Evolutionary conservation across 805 yeast genomes (phyloP).

Genomic region (Schwanniomyces pseudopolymorphus): DNA sequence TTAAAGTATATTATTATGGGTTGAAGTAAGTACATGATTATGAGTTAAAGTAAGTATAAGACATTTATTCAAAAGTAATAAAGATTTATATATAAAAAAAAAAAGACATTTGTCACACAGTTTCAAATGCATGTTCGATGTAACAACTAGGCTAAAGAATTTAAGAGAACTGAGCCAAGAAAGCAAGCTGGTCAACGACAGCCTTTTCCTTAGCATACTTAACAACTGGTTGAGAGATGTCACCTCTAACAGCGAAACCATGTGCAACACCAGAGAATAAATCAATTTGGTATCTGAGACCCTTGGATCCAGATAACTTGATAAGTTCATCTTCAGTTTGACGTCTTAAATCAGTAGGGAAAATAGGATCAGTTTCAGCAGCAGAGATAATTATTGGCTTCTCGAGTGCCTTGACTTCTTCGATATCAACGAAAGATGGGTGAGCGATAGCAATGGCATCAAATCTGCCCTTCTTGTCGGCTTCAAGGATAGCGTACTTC

Average conservation of each 20-base stretch:
- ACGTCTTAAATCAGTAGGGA: constrained; percentile 62
- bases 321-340: constrained; percentile 58
- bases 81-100: no score
- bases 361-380: constrained; percentile 68
- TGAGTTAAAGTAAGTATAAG: no score
- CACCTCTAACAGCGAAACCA: constrained; percentile 84
- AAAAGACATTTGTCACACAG: no score
- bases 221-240: constrained; percentile 48
- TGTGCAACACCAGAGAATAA: constrained; percentile 65
- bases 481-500: constrained; percentile 57
- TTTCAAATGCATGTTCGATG: no score
- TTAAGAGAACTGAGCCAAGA: constrained; percentile 4
- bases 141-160: no score
- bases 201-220: constrained; percentile 68
- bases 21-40: no score
- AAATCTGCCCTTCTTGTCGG: constrained; percentile 32
- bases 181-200: constrained; percentile 40
- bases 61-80: no score
- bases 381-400: constrained; percentile 68
- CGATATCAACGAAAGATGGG: constrained; percentile 70
- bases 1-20: not conserved
- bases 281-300: constrained; percentile 56
- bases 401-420: constrained; percentile 57
- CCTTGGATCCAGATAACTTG: constrained; percentile 23
- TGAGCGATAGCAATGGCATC: constrained; percentile 73